phyloP scores from a whole-genome alignment of 768 basidiomycete species.

The Lactarius indigo region DNA sequence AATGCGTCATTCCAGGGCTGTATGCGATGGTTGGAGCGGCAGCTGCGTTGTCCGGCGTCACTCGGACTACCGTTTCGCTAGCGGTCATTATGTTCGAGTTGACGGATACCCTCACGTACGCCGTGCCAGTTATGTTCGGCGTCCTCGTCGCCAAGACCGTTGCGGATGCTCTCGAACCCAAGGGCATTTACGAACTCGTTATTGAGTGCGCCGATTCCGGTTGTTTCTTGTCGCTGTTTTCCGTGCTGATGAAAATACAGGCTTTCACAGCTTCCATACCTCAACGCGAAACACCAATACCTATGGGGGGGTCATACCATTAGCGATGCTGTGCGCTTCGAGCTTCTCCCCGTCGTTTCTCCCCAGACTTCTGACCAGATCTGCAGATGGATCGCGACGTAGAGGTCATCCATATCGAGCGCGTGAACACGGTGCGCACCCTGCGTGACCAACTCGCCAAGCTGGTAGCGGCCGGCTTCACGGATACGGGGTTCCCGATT shows the following conservation, averaged over 20 bases:
- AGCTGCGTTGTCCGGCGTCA: slow-evolving; percentile 92
- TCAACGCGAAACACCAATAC: slow-evolving; percentile 88
- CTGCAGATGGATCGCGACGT: slow-evolving; percentile 62
- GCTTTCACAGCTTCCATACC: slow-evolving; percentile 84
- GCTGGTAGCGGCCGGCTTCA: slow-evolving; percentile 55
- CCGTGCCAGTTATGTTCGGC: slow-evolving; percentile 82
- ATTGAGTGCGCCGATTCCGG: slow-evolving; percentile 56
- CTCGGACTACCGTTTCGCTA: slow-evolving; percentile 87
- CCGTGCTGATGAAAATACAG: slow-evolving; percentile 31
- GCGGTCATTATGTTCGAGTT: slow-evolving; percentile 97
- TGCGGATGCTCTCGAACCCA: slow-evolving; percentile 83
- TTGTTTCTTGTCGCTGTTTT: neutral
- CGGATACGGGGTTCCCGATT: slow-evolving; percentile 87
- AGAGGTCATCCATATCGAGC: slow-evolving; percentile 69
- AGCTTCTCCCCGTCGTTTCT: slow-evolving; percentile 5
- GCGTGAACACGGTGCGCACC: slow-evolving; percentile 70
- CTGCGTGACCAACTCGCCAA: slow-evolving; percentile 66
- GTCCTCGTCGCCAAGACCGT: slow-evolving; percentile 89
- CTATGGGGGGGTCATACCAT: slow-evolving; percentile 78
- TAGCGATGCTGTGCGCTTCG: slow-evolving; percentile 65
- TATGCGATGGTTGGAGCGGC: slow-evolving; percentile 98
- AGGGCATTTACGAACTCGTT: slow-evolving; percentile 95
- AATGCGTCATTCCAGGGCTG: slow-evolving; percentile 84
- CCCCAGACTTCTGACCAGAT: slow-evolving; percentile 6
- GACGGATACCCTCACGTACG: slow-evolving; percentile 90